These are phyloP conservation scores for Phytopythium mirpurense DNA, from an alignment of 352 stramenopile species.

Conservation along the genomic window DNA sequence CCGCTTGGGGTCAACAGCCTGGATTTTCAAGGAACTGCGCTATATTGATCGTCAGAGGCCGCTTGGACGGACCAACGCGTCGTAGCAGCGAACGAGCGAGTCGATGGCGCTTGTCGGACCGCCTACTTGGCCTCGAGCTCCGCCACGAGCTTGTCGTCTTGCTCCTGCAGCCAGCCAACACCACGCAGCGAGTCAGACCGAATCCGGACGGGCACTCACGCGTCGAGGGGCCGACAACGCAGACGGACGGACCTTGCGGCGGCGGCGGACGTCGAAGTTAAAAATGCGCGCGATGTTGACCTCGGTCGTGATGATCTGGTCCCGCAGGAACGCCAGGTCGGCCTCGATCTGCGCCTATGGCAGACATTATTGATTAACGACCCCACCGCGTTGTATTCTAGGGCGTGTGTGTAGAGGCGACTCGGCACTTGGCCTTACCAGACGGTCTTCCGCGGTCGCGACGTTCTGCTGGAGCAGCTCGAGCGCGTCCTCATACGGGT, in stretches of 20 bases:
- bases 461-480: constrained; percentile 84
- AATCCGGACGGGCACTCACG: not conserved
- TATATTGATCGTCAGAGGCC: not conserved
- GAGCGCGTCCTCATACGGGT: constrained; percentile 95
- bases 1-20: too few species aligned
- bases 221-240: not conserved
- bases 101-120: not conserved
- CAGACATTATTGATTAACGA: too few species aligned
- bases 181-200: too few species aligned
- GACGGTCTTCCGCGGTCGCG: constrained; percentile 52
- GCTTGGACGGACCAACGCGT: not conserved
- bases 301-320: constrained; percentile 97
- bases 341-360: constrained; percentile 80
- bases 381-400: too few species aligned
- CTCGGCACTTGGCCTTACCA: too few species aligned
- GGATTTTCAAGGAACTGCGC: not conserved
- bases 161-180: constrained; percentile 37
- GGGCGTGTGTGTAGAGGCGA: too few species aligned
- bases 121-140: constrained; percentile 64
- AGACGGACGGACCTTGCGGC: constrained; percentile 37
- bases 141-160: constrained; percentile 55
- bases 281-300: constrained; percentile 97
- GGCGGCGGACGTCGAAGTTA: constrained; percentile 94
- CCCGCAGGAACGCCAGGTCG: constrained; percentile 92
- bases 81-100: not conserved